A percentile compares a stretch with the other conserved stretches of the same genome.
Conservation (phyloP, 2,329 filamentous ascomycete species). For the Clonostachys chloroleuca region DNA sequence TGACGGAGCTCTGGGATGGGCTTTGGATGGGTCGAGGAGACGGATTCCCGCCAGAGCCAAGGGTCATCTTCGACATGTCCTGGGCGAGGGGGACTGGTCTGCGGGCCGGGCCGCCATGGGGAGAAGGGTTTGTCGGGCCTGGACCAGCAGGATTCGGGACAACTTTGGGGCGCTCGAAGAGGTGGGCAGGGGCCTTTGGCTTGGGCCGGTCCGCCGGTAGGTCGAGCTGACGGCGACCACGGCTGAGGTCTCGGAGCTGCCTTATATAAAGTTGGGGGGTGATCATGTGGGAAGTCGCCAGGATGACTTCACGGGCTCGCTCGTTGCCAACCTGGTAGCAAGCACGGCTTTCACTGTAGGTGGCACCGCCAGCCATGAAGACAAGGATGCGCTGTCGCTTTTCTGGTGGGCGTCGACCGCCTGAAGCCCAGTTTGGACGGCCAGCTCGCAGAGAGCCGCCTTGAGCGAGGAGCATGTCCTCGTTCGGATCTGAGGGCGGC, state of each 20-base stretch:
- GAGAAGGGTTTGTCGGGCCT: slow-evolving; percentile 1
- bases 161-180: slow-evolving; percentile 70
- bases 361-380: slow-evolving; percentile 93
- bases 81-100: slow-evolving; percentile 40
- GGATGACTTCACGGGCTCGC: slow-evolving; percentile 76
- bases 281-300: slow-evolving; percentile 89
- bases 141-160: slow-evolving; percentile 24
- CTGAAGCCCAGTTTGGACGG: slow-evolving; percentile 92
- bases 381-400: slow-evolving; percentile 88
- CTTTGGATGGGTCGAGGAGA: slow-evolving; percentile 12
- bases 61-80: slow-evolving; percentile 50
- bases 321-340: slow-evolving; percentile 83
- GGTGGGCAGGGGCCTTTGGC: slow-evolving; percentile 76
- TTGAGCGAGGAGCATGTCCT: slow-evolving; percentile 49
- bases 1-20: slow-evolving; percentile 4
- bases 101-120: slow-evolving; percentile 1
- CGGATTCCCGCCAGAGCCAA: slow-evolving; percentile 19
- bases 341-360: slow-evolving; percentile 81
- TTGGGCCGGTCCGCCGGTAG: slow-evolving; percentile 78
- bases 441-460: slow-evolving; percentile 82
- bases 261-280: slow-evolving; percentile 78
- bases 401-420: slow-evolving; percentile 67
- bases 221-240: slow-evolving; percentile 70
- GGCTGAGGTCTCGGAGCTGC: slow-evolving; percentile 75
- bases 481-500: slow-evolving; percentile 60